Base-by-base conservation (phyloP, 2,329 filamentous ascomycete species). In the Trichophyton equinum region DNA sequence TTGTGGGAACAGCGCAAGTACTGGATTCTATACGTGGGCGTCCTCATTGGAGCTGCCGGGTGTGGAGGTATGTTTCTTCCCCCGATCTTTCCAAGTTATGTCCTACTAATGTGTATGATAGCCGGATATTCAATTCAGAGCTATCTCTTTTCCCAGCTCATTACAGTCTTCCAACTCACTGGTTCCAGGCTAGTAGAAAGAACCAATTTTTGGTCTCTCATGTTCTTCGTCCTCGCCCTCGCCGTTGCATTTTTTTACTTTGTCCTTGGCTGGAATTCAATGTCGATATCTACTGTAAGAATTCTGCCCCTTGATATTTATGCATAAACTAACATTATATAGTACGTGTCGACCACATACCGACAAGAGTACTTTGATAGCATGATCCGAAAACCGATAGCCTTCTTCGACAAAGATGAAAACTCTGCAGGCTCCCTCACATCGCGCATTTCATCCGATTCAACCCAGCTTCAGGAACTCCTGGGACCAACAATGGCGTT, bases 151-250 rank as follows among this genome's bases (percentile, higher is more conserved):
- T 76, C 78, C 1, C 71, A 76, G 7, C 68, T 81, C 0, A 73
- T 81, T 42, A 66, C 74, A 49, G 77, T 78, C 2, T 83, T 82
- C 62, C 73, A 74, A 44, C 70, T 76, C 40, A 72, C 69, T 13
- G 72, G 75, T 0, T 58, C 68, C 7, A 68, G 72, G 63, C 74
- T 76, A 2, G 69, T 73, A 20, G 62, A 73, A 1, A 68, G 74
- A 58, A 77, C 75, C 8, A 74, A 82, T 64, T 81, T 82, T 66
- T 82, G 76, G 69, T 73, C 78, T 0, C 72, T 82, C 11, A 82
- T 82, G 78, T 81, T 82, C 67, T 81, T 82, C 66, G 68, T 82
- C 6, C 74, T 82, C 4, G 79, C 80, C 0, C 64, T 82, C 7
- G 77, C 70, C 1, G 77, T 79, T 36, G 69, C 74, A 0, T 47